Evolutionary conservation across 768 basidiomycete genomes (phyloP).

Genomic region (Xanthoconium purpureum): DNA sequence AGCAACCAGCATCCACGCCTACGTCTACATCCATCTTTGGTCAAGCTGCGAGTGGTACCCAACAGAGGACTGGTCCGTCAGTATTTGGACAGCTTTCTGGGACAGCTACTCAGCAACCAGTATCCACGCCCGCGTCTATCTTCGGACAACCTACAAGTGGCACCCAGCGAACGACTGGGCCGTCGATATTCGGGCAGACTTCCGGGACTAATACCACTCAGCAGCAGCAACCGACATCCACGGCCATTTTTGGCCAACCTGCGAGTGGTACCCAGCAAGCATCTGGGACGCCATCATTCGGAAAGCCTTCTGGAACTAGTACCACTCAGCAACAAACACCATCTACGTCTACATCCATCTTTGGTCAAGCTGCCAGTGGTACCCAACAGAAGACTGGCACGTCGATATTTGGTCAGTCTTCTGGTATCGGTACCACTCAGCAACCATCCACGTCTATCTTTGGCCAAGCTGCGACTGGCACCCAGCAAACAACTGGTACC

Average conservation of each 20-base stretch:
- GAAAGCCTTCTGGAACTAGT: constrained; percentile 8
- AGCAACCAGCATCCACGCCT: no score
- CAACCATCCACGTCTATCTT: no score
- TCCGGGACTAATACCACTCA: constrained; percentile 12
- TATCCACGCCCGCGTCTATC: constrained; percentile 12
- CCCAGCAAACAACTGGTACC: constrained; percentile 11
- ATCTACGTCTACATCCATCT: constrained; percentile 1
- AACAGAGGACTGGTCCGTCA: constrained; percentile 8
- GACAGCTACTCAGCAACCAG: constrained; percentile 27
- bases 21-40: background rate
- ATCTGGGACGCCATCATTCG: constrained; percentile 5
- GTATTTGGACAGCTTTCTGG: constrained; percentile 14
- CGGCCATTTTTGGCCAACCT: constrained; percentile 27
- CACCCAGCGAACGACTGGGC: background rate
- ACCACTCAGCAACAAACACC: constrained; percentile 8
- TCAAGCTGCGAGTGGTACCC: background rate
- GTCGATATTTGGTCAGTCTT: background rate
- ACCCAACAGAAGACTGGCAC: constrained; percentile 15
- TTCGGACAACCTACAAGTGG: background rate
- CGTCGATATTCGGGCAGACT: constrained; percentile 35
- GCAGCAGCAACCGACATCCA: constrained; percentile 20
- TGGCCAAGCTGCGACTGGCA: background rate
- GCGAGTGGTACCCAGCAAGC: constrained; percentile 5
- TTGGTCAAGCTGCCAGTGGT: constrained; percentile 8
- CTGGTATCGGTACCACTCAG: background rate